Percentiles rank a stretch among this genome's conserved stretches.
phyloP scores from a whole-genome alignment of 768 basidiomycete genomes.

The Mycena rebaudengoi region DNA sequence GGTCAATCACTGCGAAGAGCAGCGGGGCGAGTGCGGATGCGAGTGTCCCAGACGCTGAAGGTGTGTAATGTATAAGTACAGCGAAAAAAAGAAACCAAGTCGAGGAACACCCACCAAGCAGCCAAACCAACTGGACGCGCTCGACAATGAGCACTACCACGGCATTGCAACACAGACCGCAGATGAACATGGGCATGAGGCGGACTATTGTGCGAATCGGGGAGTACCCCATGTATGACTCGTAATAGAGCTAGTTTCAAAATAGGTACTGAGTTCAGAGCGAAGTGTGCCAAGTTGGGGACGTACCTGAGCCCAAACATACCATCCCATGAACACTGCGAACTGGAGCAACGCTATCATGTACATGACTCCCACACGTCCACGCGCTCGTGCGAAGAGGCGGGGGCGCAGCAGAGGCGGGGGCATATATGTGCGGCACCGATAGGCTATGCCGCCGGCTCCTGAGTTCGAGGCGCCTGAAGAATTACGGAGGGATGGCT shows the following conservation, averaged over 20 bases:
- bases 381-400: constrained; percentile 57
- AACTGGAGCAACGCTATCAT: constrained; percentile 59
- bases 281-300: background rate
- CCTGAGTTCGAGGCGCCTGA: too few relatives aligned
- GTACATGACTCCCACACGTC: constrained; percentile 58
- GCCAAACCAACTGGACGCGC: constrained; percentile 18
- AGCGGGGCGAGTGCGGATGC: constrained; percentile 58
- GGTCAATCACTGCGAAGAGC: constrained; percentile 63
- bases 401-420: constrained; percentile 61
- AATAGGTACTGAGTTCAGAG: too few relatives aligned
- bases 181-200: background rate
- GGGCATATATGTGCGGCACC: constrained; percentile 38
- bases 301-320: constrained; percentile 29
- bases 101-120: constrained; percentile 51
- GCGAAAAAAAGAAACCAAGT: too few relatives aligned
- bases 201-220: background rate
- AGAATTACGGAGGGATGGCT: too few relatives aligned
- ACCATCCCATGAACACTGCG: constrained; percentile 53
- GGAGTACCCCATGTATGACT: background rate
- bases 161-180: background rate
- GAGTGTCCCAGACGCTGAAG: constrained; percentile 50
- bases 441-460: too few relatives aligned
- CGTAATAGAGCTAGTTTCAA: constrained; percentile 43
- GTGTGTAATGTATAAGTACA: background rate
- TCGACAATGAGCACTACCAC: background rate